Conservation (phyloP, 2,329 filamentous ascomycete species). For the Zasmidium citrigriseum region DNA sequence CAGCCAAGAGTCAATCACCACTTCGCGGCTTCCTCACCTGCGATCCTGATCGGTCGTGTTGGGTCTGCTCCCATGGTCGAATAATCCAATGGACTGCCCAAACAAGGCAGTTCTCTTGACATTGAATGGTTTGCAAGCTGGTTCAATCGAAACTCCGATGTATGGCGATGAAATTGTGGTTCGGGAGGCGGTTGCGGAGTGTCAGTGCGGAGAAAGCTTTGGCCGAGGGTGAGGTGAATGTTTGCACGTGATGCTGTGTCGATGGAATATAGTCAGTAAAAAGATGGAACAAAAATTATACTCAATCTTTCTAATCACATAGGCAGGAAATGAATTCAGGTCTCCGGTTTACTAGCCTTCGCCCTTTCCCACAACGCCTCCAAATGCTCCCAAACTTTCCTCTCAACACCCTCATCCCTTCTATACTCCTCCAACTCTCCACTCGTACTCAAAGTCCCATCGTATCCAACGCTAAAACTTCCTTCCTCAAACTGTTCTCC, state of each 20-base stretch:
- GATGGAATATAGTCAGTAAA: too few species aligned
- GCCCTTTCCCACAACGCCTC: not conserved
- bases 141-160: not conserved
- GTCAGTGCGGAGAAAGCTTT: not conserved
- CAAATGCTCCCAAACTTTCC: not conserved
- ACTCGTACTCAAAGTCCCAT: not conserved
- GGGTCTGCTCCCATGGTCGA: conserved; percentile 24
- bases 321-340: too few species aligned
- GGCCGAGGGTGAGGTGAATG: not conserved
- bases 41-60: conserved; percentile 32
- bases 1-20: not conserved
- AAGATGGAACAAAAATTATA: too few species aligned
- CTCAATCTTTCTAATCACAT: too few species aligned
- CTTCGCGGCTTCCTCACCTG: conserved; percentile 16
- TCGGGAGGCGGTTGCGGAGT: not conserved
- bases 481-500: not conserved
- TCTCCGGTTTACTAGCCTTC: too few species aligned
- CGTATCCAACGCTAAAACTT: not conserved
- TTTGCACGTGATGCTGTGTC: not conserved
- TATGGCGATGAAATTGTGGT: too few species aligned
- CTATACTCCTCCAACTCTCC: not conserved
- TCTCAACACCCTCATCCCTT: not conserved
- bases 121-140: not conserved
- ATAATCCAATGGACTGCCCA: conserved; percentile 19
- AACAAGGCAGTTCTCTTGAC: conserved; percentile 10